Evolutionary conservation across 2,329 filamentous ascomycete genomes (phyloP), one percentile per base, ranked within the genome.

Genomic region (Eurotiales sp.): DNA sequence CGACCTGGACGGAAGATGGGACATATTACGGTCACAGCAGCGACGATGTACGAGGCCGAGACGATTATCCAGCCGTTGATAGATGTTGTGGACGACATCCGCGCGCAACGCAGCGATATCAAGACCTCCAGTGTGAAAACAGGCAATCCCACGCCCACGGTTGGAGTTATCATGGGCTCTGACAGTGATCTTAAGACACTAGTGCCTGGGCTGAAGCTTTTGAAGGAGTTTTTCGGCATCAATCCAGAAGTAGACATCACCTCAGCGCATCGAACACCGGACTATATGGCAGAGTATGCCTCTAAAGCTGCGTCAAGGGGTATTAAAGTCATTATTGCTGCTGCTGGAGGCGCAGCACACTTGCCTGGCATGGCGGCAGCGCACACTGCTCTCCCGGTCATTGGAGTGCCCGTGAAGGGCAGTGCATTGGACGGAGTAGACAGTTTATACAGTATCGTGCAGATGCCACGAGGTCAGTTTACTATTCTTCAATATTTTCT

Each of bases 1-100:
- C 88, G 90, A 61, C 89, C 88, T 4, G 87, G 89, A 29, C 85
- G 93, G 41, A 99, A 97, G 71, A 97, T 97, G 74, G 92, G 92
- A 10, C 93, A 99, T 68, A 83, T 99, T 59, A 97, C 91, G 1
- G 73, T 95, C 32, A 87, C 88, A 1, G 84, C 84, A 1, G 76
- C 80, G 11, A 83, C 81, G 0, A 83, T 91, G 64, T 73, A 80
- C 32, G 78, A 85, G 60, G 83, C 86, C n/a, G 82, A 87, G 64
- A 75, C 78, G 14, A 79, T 85, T 12, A 81, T 86, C 32, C 82
- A 86, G 46, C 84, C 84, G 2, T 78, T 96, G 19, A 82, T 95
- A 53, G 73, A 84, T 60, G 90, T 96, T 54, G 69, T 71, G 34
- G 92, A 97, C 15, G 82, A 86, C 15, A 96, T 97, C 61, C 83